These are phyloP conservation scores for Alloascoidea hylecoeti DNA, from an alignment of 805 yeast genomes.

Conservation along the genomic window DNA sequence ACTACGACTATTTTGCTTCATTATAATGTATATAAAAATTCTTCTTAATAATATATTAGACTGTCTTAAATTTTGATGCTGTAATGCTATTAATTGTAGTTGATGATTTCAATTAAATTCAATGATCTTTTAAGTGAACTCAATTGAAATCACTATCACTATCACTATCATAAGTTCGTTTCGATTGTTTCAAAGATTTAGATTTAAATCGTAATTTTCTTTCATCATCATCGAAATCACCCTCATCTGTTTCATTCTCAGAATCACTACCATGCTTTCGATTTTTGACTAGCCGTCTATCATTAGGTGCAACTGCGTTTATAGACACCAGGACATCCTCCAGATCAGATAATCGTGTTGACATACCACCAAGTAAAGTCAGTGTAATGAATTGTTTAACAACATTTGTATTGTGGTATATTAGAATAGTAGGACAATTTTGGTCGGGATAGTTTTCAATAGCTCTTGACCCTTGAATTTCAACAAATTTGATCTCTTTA, in stretches of 20 bases:
- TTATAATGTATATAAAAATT: no score
- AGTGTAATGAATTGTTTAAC: constrained; percentile 72
- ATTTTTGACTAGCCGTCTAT: constrained; percentile 50
- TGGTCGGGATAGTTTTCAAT: constrained; percentile 84
- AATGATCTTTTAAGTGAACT: no score
- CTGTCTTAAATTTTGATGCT: no score
- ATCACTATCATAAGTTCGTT: neutral
- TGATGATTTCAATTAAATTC: no score
- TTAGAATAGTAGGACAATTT: constrained; percentile 82
- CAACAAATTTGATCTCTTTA: constrained; percentile 79
- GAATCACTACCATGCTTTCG: constrained; percentile 43
- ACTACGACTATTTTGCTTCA: no score
- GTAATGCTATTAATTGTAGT: no score
- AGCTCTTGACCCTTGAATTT: constrained; percentile 83
- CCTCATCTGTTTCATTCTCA: constrained; percentile 26
- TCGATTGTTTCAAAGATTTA: neutral
- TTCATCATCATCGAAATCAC: constrained; percentile 1
- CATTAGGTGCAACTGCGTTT: constrained; percentile 52
- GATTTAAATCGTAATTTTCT: neutral
- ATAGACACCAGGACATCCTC: constrained; percentile 58
- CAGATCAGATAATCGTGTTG: constrained; percentile 52
- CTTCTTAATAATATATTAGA: no score
- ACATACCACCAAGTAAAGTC: constrained; percentile 73
- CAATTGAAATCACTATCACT: constrained; percentile 1
- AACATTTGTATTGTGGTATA: constrained; percentile 70